phyloP scores from a whole-genome alignment of 2,329 filamentous ascomycete species.

The Anisogramma anomala region DNA sequence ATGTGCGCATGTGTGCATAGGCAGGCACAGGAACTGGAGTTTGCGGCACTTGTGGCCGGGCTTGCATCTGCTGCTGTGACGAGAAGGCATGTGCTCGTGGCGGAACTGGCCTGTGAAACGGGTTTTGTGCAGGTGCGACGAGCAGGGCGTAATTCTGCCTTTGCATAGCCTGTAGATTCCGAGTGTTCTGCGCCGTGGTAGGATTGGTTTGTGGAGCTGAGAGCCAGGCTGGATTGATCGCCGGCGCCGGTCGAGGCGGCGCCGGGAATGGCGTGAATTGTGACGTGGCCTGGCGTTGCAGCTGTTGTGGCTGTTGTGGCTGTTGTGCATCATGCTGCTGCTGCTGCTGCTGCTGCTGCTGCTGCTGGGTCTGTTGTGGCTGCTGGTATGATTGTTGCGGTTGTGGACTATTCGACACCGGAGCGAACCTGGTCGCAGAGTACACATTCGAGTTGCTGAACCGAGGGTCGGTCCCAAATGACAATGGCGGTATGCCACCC shows the following conservation, averaged over 20 bases:
- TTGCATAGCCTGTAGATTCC: neutral
- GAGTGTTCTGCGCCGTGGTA: neutral
- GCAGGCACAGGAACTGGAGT: neutral
- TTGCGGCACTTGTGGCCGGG: conserved; percentile 6
- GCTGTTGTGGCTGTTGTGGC: neutral
- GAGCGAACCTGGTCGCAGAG: conserved; percentile 20
- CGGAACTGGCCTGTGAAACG: neutral
- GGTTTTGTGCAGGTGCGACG: neutral
- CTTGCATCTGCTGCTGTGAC: conserved; percentile 5
- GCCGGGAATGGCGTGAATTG: conserved; percentile 1
- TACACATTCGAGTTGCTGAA: conserved; percentile 15
- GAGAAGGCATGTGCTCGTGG: neutral
- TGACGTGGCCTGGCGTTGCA: neutral
- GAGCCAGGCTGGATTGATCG: conserved; percentile 8
- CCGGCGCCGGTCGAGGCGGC: neutral
- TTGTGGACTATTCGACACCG: conserved; percentile 21
- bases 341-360: neutral
- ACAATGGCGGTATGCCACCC: conserved; percentile 11
- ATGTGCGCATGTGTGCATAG: too few species aligned
- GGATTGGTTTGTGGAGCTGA: neutral
- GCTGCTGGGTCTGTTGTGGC: neutral
- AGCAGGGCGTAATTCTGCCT: neutral
- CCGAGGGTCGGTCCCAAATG: conserved; percentile 18
- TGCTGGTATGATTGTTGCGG: conserved; percentile 18
- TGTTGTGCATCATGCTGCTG: neutral